phyloP scores from a whole-genome alignment of 2,329 filamentous ascomycete genomes.

The Calonectria naviculata region DNA sequence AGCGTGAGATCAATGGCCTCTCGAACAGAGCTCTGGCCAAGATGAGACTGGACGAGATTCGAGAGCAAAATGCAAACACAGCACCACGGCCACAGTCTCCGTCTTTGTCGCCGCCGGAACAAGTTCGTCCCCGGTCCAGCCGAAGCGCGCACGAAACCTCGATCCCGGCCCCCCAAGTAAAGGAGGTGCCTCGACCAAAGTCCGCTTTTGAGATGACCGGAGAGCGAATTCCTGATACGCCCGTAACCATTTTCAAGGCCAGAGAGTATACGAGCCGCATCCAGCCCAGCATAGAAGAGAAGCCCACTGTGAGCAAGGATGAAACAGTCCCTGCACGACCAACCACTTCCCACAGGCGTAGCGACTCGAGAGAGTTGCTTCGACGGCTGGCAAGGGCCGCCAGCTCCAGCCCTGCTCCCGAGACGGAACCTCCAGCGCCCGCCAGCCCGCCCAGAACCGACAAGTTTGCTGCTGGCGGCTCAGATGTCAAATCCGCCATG shows the following conservation, averaged over 20 bases:
- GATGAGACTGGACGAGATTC: conserved; percentile 63
- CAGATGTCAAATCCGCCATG: conserved; percentile 31
- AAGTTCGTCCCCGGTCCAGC: conserved; percentile 45
- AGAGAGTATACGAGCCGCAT: conserved; percentile 26
- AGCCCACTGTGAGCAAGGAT: conserved; percentile 15
- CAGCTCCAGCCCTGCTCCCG: conserved; percentile 55
- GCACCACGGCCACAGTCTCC: conserved; percentile 54
- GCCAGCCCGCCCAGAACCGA: conserved; percentile 22
- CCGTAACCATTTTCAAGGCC: conserved; percentile 53
- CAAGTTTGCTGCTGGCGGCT: neutral
- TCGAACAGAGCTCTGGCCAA: conserved; percentile 61
- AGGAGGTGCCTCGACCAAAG: conserved; percentile 33
- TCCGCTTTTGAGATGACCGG: conserved; percentile 43
- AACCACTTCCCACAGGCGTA: conserved; percentile 36
- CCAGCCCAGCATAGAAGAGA: conserved; percentile 5
- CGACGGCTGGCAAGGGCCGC: conserved; percentile 60
- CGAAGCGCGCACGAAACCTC: conserved; percentile 26
- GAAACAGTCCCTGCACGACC: conserved; percentile 29
- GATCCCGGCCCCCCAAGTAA: conserved; percentile 11
- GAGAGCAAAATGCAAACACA: conserved; percentile 62
- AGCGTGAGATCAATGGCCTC: conserved; percentile 55
- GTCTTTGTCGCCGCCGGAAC: conserved; percentile 54
- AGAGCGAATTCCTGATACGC: conserved; percentile 51
- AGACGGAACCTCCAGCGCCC: conserved; percentile 35
- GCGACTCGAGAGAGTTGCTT: conserved; percentile 61